Conservation (phyloP, 2,329 filamentous ascomycete species). For the Beauveria sp. region DNA sequence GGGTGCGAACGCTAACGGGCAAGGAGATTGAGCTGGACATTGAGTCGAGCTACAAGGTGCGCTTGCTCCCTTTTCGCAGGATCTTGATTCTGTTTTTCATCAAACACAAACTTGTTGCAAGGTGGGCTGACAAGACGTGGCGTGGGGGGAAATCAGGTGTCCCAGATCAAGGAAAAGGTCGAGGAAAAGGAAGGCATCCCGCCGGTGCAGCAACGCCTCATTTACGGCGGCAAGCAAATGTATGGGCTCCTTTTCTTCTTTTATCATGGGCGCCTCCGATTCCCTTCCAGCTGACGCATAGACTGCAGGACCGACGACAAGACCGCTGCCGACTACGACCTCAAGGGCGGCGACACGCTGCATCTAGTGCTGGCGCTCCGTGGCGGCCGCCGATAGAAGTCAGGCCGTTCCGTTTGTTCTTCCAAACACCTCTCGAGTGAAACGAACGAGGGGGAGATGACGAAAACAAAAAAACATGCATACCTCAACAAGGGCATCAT, state of each 20-base stretch:
- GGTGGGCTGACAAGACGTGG: not conserved
- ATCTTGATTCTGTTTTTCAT: no score
- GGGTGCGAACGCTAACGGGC: conserved; percentile 93
- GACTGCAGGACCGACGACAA: conserved; percentile 80
- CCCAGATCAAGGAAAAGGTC: conserved; percentile 96
- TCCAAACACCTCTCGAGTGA: not conserved
- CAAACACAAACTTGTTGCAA: no score
- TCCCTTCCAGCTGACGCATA: not conserved
- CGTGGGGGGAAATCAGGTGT: conserved; percentile 50
- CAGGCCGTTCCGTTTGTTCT: not conserved
- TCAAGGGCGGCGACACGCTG: conserved; percentile 86
- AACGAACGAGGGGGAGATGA: not conserved
- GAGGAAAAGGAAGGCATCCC: conserved; percentile 99
- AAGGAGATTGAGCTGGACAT: conserved; percentile 99
- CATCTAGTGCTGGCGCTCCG: conserved; percentile 92
- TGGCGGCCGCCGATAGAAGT: conserved; percentile 48
- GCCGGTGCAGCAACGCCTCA: conserved; percentile 90
- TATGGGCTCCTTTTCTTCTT: conserved; percentile 29
- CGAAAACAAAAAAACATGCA: not conserved
- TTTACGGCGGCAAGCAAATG: conserved; percentile 98
- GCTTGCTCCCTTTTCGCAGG: not conserved
- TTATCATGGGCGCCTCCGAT: not conserved
- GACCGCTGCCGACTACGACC: conserved; percentile 80
- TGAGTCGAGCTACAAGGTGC: conserved; percentile 85
- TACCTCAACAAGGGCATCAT: not conserved